Percentiles rank a stretch among this genome's conserved stretches.
phyloP scores from a whole-genome alignment of 768 basidiomycete genomes.

The Pholiota microspora region DNA sequence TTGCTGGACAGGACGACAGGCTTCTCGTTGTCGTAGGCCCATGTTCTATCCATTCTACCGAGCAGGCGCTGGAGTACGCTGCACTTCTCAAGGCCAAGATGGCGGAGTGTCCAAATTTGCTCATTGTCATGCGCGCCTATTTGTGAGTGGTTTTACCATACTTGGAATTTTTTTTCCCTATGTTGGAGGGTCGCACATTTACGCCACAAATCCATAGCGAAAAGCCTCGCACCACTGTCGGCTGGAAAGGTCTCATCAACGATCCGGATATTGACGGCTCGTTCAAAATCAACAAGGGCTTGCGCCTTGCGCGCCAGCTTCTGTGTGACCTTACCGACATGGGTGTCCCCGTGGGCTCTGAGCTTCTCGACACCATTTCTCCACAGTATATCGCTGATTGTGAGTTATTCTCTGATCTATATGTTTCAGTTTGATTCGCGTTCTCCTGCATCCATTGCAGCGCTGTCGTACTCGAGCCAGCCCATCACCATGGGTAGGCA shows the following conservation, averaged over 20 bases:
- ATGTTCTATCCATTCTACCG: slow-evolving; percentile 90
- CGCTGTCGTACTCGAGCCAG: no score
- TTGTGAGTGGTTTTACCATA: slow-evolving; percentile 60
- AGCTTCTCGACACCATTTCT: slow-evolving; percentile 77
- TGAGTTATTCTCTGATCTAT: slow-evolving; percentile 24
- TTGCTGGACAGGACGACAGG: slow-evolving; percentile 83
- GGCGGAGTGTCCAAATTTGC: slow-evolving; percentile 67
- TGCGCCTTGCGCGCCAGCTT: slow-evolving; percentile 82
- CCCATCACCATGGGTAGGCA: no score
- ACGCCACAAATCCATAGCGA: slow-evolving; percentile 28
- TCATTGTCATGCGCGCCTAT: slow-evolving; percentile 96
- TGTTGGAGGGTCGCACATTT: slow-evolving; percentile 10
- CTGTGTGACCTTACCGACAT: slow-evolving; percentile 88
- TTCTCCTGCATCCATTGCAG: no score
- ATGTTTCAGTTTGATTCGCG: no score
- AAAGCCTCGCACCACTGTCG: slow-evolving; percentile 97
- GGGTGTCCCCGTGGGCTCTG: slow-evolving; percentile 92
- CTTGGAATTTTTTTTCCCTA: slow-evolving; percentile 5
- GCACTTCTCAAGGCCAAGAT: slow-evolving; percentile 67
- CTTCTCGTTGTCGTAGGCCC: slow-evolving; percentile 92
- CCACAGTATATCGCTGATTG: slow-evolving; percentile 85
- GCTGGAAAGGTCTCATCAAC: slow-evolving; percentile 95
- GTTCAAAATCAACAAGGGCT: slow-evolving; percentile 96
- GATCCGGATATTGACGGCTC: slow-evolving; percentile 95
- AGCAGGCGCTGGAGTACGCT: slow-evolving; percentile 84